Evolutionary conservation across 1,139 yeast species (phyloP).

Genomic region (Yamadazyma blattariae): DNA sequence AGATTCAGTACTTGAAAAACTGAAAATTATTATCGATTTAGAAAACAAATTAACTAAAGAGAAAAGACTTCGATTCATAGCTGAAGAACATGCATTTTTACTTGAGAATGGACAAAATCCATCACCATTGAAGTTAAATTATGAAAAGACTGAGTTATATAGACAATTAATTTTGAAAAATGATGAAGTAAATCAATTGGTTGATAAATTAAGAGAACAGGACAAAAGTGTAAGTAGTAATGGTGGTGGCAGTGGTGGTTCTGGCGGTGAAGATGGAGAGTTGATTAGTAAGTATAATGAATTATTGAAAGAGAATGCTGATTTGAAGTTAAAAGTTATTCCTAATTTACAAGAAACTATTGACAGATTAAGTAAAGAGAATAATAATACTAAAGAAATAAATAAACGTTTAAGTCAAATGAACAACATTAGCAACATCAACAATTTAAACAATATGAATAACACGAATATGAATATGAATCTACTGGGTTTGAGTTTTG

Average conservation of each 20-base stretch:
- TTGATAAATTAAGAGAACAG: conserved; percentile 41
- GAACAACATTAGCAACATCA: no score
- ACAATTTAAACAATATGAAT: not conserved
- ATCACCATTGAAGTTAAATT: conserved; percentile 53
- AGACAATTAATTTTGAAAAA: conserved; percentile 46
- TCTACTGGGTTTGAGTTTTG: no score
- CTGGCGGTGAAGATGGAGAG: conserved; percentile 15
- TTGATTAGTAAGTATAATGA: conserved; percentile 38
- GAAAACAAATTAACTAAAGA: conserved; percentile 62
- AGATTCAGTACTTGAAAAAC: conserved; percentile 21
- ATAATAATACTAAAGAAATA: not conserved
- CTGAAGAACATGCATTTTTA: conserved; percentile 65
- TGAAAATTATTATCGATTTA: conserved; percentile 47
- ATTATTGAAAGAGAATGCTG: conserved; percentile 39
- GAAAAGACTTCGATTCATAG: conserved; percentile 59
- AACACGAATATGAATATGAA: no score
- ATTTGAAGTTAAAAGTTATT: conserved; percentile 37
- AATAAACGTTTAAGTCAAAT: no score
- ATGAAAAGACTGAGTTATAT: conserved; percentile 54
- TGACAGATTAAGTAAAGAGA: not conserved
- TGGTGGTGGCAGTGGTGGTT: not conserved
- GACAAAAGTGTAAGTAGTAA: no score
- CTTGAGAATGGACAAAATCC: conserved; percentile 55
- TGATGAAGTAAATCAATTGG: conserved; percentile 43
- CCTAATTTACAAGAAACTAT: conserved; percentile 41